A percentile compares a stretch with the other conserved stretches of the same genome.
Conservation (phyloP, 352 stramenopile species). For the Pythium sp. region DNA sequence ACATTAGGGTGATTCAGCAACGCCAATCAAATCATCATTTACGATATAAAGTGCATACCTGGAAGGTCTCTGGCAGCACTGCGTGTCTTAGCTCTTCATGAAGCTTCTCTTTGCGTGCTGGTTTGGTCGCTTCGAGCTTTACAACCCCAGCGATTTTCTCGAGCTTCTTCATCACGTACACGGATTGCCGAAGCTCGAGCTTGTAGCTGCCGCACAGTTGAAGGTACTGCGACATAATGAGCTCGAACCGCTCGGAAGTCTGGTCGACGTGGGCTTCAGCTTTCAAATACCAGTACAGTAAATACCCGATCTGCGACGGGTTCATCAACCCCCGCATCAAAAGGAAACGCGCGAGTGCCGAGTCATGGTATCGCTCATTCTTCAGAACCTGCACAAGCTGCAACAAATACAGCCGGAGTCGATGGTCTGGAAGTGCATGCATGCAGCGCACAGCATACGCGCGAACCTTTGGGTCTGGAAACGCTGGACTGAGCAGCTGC, state of each 20-base stretch:
- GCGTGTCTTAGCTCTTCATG: slow-evolving; percentile 47
- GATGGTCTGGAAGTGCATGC: slow-evolving; percentile 80
- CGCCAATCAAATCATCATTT: neutral
- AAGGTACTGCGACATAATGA: slow-evolving; percentile 80
- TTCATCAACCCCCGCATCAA: slow-evolving; percentile 75
- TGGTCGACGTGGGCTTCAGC: slow-evolving; percentile 66
- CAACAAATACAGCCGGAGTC: slow-evolving; percentile 83
- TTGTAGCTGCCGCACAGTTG: slow-evolving; percentile 87
- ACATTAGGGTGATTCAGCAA: neutral
- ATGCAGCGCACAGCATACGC: slow-evolving; percentile 91
- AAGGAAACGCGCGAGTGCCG: slow-evolving; percentile 70
- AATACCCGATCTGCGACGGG: slow-evolving; percentile 75
- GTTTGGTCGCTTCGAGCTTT: slow-evolving; percentile 44
- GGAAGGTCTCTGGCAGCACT: slow-evolving; percentile 83
- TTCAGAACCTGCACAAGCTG: slow-evolving; percentile 86
- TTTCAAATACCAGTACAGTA: slow-evolving; percentile 81
- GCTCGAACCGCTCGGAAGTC: slow-evolving; percentile 59
- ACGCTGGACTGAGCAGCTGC: slow-evolving; percentile 82
- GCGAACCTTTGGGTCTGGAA: slow-evolving; percentile 90
- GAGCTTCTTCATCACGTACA: slow-evolving; percentile 91
- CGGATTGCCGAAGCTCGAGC: slow-evolving; percentile 86
- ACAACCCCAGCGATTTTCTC: slow-evolving; percentile 69
- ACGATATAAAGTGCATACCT: slow-evolving; percentile 22
- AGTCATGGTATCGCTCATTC: slow-evolving; percentile 84
- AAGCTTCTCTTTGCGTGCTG: slow-evolving; percentile 47